phyloP scores from a whole-genome alignment of 2,329 filamentous ascomycete genomes.

The Arthroderma sp. region DNA sequence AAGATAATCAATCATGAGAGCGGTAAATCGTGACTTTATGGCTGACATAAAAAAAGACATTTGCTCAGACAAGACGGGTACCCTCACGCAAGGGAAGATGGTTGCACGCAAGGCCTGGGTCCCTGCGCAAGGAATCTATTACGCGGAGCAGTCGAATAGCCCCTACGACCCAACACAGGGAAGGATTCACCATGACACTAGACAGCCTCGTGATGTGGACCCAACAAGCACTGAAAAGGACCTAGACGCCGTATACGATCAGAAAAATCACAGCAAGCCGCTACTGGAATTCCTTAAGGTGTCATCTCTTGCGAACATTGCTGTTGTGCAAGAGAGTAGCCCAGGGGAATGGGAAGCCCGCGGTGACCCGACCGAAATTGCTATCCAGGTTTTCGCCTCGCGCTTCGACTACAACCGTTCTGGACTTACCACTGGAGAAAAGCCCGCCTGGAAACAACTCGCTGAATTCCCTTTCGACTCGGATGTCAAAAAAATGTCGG shows the following conservation, averaged over 20 bases:
- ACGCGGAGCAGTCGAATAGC: slow-evolving; percentile 40
- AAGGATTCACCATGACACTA: slow-evolving; percentile 28
- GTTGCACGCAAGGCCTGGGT: slow-evolving; percentile 42
- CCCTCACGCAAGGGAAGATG: slow-evolving; percentile 46
- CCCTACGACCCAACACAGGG: slow-evolving; percentile 45
- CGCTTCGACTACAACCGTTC: slow-evolving; percentile 52
- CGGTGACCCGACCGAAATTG: slow-evolving; percentile 59
- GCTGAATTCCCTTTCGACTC: slow-evolving; percentile 63
- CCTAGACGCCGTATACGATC: slow-evolving; percentile 15
- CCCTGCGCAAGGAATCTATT: slow-evolving; percentile 43
- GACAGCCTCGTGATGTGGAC: slow-evolving; percentile 18
- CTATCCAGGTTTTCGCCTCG: slow-evolving; percentile 59
- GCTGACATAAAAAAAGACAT: slow-evolving; percentile 26
- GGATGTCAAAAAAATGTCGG: slow-evolving; percentile 62
- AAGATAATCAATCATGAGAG: background rate
- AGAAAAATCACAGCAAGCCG: slow-evolving; percentile 33
- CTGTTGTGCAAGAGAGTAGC: slow-evolving; percentile 44
- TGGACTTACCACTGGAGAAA: slow-evolving; percentile 37
- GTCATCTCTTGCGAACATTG: slow-evolving; percentile 52
- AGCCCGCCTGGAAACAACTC: slow-evolving; percentile 42
- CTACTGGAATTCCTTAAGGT: slow-evolving; percentile 48
- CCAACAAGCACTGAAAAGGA: slow-evolving; percentile 15
- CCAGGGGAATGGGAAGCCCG: slow-evolving; percentile 45
- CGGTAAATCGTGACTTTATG: background rate
- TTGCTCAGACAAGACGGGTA: slow-evolving; percentile 37